phyloP scores from a whole-genome alignment of 179 eudicot genomes.

The Pouteria campechiana region DNA sequence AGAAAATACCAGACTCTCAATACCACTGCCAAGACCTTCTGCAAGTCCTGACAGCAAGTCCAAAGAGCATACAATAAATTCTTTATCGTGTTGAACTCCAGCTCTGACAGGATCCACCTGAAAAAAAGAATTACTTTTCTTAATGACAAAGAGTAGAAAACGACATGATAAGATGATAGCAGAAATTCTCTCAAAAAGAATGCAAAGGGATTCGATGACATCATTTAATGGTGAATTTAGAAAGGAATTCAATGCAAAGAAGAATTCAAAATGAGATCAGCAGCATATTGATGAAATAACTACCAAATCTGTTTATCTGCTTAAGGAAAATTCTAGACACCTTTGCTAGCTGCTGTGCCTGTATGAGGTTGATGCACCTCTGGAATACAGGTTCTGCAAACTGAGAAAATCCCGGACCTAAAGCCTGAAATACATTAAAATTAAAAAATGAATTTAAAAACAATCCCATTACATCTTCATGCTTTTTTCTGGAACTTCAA shows the following conservation, averaged over 20 bases:
- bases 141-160: too few species aligned
- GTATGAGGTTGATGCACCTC: constrained; percentile 90
- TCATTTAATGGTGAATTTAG: too few species aligned
- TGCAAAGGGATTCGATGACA: too few species aligned
- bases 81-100: constrained; percentile 76
- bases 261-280: not conserved
- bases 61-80: constrained; percentile 79
- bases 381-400: constrained; percentile 94
- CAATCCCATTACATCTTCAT: too few species aligned
- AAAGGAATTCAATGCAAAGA: not conserved
- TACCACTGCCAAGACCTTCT: constrained; percentile 93
- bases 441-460: too few species aligned
- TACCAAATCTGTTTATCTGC: not conserved
- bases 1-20: constrained; percentile 78
- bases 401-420: constrained; percentile 81
- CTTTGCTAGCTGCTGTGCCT: constrained; percentile 87
- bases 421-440: constrained; percentile 94
- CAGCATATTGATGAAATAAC: not conserved
- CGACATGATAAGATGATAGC: too few species aligned
- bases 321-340: too few species aligned
- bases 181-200: too few species aligned
- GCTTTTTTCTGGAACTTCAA: too few species aligned
- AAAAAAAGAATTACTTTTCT: too few species aligned
- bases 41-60: constrained; percentile 91
- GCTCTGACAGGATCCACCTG: constrained; percentile 68